A percentile compares a stretch with the other conserved stretches of the same genome.
Conservation (phyloP, 225 moss, liverwort and hornwort genomes). For the Lunularia cruciata region DNA sequence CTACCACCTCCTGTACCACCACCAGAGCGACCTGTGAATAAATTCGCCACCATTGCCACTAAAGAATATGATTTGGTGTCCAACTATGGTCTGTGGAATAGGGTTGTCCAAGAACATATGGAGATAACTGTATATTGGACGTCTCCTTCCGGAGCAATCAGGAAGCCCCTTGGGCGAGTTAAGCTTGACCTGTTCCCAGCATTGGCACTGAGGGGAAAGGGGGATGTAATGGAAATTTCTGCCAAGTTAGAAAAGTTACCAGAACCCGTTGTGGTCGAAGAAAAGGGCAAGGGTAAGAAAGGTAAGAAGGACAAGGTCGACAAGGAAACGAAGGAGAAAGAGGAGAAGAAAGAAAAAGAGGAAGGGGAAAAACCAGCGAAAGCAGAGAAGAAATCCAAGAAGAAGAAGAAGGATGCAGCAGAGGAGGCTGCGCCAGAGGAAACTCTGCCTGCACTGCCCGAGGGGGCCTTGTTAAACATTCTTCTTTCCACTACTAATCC, state of each 20-base stretch:
- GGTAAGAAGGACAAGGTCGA: conserved; percentile 26
- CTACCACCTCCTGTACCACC: neutral
- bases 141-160: conserved; percentile 52
- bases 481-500: conserved; percentile 50
- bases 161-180: conserved; percentile 51
- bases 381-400: conserved; percentile 27
- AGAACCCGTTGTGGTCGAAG: conserved; percentile 15
- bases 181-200: conserved; percentile 45
- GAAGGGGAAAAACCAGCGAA: conserved; percentile 21
- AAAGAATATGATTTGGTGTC: conserved; percentile 54
- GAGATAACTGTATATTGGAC: conserved; percentile 61
- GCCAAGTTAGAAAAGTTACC: conserved; percentile 37
- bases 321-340: conserved; percentile 13
- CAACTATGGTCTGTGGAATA: conserved; percentile 67
- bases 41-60: conserved; percentile 34
- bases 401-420: conserved; percentile 27
- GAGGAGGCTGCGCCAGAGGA: conserved; percentile 19
- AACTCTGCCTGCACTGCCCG: conserved; percentile 43
- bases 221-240: conserved; percentile 27
- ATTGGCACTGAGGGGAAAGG: conserved; percentile 37
- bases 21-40: conserved; percentile 39
- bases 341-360: conserved; percentile 6
- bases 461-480: conserved; percentile 51
- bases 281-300: conserved; percentile 37
- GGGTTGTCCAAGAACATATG: conserved; percentile 53